Base-by-base conservation (phyloP, 2,329 filamentous ascomycete genomes). In the Pyrenochaeta sp. region DNA sequence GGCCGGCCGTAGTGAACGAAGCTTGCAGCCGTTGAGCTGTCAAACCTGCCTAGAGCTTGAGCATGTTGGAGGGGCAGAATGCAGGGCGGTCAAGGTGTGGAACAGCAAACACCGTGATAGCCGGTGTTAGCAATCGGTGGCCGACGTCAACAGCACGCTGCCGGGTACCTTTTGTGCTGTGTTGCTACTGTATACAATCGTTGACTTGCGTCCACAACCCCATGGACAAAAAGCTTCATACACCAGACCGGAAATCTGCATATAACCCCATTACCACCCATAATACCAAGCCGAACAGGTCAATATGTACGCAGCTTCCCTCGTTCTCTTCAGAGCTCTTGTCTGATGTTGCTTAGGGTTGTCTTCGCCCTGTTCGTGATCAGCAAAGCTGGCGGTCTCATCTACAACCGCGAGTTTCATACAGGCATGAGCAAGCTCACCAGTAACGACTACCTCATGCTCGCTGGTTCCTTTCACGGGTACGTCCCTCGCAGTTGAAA, bases 381-480 rank as follows among this genome's bases (percentile, higher is more conserved):
- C 83, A 98, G 97, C 85, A 99, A 99, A 85, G 93, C 95, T 65
- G 95, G 93, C 59, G 95, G 95, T 71, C 86, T 99, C 52, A 90
- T 99, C 79, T 99, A 96, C 84, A 94, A 98, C 80, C 92, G 93
- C 70, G 91, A 92, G 74, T 98, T 99, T 78, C 89, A 93, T 72
- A 88, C 94, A 43, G 91, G 88, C 59, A 86, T 99, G 58, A 91
- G 91, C 77, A 92, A 94, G 77, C 89, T 99, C 69, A 91, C 88
- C 67, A 94, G 92, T 68, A 99, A 99, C 77, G 95, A 99, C 83
- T 96, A 96, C 75, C 90, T 99, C 32, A 94, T 98, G 68, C 88
- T 99, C 28, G 95, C 95, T 6, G 95, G 95, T 56, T 99, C 95
- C 52, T 99, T 99, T 78, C 95, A 99, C 76, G 95, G 92, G 91